Percentiles rank a stretch among this genome's conserved stretches.
Evolutionary conservation across 331 rosid species (phyloP).

Genomic region (Spiraea crenata): DNA sequence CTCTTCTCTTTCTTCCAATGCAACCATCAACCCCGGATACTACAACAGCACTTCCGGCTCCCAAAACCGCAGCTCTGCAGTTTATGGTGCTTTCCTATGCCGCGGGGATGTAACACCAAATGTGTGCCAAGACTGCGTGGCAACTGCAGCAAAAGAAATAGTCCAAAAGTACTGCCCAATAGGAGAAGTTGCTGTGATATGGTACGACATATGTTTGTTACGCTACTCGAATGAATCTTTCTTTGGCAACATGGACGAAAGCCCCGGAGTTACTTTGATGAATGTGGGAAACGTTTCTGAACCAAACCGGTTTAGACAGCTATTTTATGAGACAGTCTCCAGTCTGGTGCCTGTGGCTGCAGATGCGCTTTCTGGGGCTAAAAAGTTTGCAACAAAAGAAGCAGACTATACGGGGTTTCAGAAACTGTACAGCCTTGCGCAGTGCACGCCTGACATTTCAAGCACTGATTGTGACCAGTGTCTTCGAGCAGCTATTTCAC

Average conservation of each 20-base stretch:
- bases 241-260: neutral
- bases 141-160: neutral
- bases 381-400: constrained; percentile 30
- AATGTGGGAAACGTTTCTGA: fast-evolving
- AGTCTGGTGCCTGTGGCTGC: constrained; percentile 8
- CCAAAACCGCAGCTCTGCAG: neutral
- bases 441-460: constrained; percentile 51
- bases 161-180: constrained; percentile 10
- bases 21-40: constrained; percentile 15
- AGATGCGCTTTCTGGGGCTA: neutral
- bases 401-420: constrained; percentile 12
- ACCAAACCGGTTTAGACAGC: neutral
- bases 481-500: constrained; percentile 16
- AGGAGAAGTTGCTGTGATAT: constrained; percentile 17
- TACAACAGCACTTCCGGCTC: constrained; percentile 22
- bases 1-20: constrained; percentile 34
- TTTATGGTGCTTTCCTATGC: constrained; percentile 39
- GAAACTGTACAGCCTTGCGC: constrained; percentile 38
- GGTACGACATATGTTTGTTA: constrained; percentile 40
- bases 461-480: constrained; percentile 34
- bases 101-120: constrained; percentile 28
- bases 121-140: constrained; percentile 13
- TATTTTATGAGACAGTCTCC: constrained; percentile 8
- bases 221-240: constrained; percentile 24
- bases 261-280: neutral